Conservation (phyloP, 345 rosid species). For the Iberis pinnata region DNA sequence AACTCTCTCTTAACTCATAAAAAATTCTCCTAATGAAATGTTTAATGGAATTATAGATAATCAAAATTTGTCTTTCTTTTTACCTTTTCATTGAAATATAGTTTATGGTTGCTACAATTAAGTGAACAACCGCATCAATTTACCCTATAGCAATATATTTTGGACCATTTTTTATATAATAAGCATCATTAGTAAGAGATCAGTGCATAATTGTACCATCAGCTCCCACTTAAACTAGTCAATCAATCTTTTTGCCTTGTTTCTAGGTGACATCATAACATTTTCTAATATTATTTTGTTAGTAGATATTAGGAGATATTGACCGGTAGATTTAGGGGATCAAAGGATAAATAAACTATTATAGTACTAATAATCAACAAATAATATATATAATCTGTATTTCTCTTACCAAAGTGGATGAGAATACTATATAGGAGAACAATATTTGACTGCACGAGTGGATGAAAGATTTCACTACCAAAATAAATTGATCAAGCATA, state of each 20-base stretch:
- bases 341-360: too few relatives aligned
- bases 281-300: constrained; percentile 12
- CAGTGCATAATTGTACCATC: constrained; percentile 8
- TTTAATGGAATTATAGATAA: too few relatives aligned
- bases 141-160: not conserved
- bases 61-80: too few relatives aligned
- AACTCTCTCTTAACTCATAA: too few relatives aligned
- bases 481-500: constrained; percentile 4
- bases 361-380: too few relatives aligned
- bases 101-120: constrained; percentile 6
- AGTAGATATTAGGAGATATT: constrained; percentile 24
- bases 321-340: constrained; percentile 21
- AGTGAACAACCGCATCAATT: constrained; percentile 10
- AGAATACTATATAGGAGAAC: constrained; percentile 19
- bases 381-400: not conserved
- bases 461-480: constrained; percentile 12
- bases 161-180: constrained; percentile 3
- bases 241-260: constrained; percentile 28
- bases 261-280: constrained; percentile 36
- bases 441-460: constrained; percentile 57
- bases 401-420: constrained; percentile 20
- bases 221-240: constrained; percentile 25
- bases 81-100: too few relatives aligned
- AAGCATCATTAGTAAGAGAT: constrained; percentile 9
- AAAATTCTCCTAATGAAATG: too few relatives aligned